phyloP scores from a whole-genome alignment of 2,329 filamentous ascomycete species.

The Zarea fungicola region DNA sequence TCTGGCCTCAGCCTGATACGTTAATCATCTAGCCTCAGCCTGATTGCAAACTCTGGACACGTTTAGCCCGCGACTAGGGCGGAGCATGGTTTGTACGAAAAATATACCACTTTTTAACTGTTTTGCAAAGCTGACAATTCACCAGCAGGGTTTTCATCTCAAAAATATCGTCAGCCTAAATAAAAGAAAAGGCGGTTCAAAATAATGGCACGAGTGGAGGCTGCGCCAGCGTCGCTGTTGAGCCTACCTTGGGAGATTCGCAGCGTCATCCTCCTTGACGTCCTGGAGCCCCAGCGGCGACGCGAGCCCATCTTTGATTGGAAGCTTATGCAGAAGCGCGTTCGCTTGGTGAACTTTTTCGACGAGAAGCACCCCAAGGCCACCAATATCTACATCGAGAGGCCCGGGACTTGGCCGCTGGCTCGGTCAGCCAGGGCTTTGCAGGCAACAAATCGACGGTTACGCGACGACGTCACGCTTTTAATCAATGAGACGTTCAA shows the following conservation, averaged over 20 bases:
- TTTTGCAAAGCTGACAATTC: no score
- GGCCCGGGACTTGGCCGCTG: background rate
- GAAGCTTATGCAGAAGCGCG: background rate
- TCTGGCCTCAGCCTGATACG: no score
- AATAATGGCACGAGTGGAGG: background rate
- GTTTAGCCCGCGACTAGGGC: no score
- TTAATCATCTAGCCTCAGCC: no score
- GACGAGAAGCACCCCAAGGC: background rate
- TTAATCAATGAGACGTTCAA: background rate
- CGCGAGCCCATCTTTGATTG: background rate
- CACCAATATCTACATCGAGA: slow-evolving; percentile 9
- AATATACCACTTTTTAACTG: no score
- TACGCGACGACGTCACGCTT: background rate
- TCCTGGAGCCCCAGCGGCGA: background rate
- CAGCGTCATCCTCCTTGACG: slow-evolving; percentile 3
- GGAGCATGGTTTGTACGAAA: no score
- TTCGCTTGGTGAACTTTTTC: slow-evolving; percentile 4
- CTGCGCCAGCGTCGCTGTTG: slow-evolving; percentile 1
- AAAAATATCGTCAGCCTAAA: no score
- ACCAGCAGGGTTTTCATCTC: no score
- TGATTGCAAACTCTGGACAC: no score
- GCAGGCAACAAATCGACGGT: background rate
- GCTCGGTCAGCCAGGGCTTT: background rate
- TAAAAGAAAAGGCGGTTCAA: no score
- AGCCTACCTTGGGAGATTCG: slow-evolving; percentile 7